phyloP scores from a whole-genome alignment of 257 asterid genomes.

The Capsicum rhomboideum region DNA sequence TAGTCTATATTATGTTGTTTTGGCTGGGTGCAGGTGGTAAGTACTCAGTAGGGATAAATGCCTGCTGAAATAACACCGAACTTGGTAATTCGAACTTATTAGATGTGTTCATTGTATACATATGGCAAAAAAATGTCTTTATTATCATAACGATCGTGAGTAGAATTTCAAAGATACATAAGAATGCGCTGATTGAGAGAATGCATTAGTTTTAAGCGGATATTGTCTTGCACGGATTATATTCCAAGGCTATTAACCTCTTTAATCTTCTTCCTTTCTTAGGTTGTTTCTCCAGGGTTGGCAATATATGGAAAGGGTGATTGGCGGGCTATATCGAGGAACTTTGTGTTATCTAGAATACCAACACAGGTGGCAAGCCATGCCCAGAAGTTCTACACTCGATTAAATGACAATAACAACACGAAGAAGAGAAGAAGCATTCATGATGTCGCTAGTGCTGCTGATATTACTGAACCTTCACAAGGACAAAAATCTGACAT shows the following conservation, averaged over 20 bases:
- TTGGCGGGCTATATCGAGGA: conserved; percentile 1
- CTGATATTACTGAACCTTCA: not conserved
- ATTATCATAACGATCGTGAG: not conserved
- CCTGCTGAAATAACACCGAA: not conserved
- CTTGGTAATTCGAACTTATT: not conserved
- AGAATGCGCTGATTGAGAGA: not conserved
- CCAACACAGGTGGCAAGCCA: conserved; percentile 3
- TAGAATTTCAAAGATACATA: not conserved
- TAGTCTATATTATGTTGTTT: too few species aligned
- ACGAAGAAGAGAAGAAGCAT: not conserved
- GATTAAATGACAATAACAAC: not conserved
- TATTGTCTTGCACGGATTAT: not conserved
- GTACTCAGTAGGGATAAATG: not conserved
- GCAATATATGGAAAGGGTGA: not conserved
- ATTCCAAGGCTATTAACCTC: not conserved
- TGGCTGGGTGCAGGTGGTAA: too few species aligned
- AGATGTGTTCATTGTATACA: not conserved
- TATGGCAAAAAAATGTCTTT: not conserved
- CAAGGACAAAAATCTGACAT: not conserved
- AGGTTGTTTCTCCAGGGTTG: conserved; percentile 2
- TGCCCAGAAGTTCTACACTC: conserved; percentile 1
- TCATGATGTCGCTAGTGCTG: not conserved
- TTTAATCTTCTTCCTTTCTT: not conserved
- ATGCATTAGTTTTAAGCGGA: not conserved
- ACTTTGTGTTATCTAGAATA: not conserved